Conservation (phyloP, 140 eudicot genomes). For the Flaveria floridana region DNA sequence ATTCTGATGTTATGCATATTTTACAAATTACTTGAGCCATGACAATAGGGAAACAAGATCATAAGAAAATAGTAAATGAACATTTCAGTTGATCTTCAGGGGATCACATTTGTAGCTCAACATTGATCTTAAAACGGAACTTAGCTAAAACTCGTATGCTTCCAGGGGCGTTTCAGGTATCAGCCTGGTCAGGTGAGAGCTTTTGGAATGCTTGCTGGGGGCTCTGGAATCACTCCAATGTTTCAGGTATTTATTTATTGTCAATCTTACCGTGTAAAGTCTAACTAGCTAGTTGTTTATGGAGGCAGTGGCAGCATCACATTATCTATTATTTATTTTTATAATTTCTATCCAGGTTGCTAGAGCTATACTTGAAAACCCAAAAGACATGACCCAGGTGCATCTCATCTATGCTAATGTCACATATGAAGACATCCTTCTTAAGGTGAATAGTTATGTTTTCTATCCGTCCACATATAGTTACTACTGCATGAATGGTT, state of each 20-base stretch:
- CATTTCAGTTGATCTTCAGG: too few relatives aligned
- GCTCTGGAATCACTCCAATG: slow-evolving; percentile 98
- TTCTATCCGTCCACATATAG: neutral
- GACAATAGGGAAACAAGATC: too few relatives aligned
- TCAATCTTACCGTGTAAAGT: neutral
- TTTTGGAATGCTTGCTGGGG: slow-evolving; percentile 98
- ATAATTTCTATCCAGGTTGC: slow-evolving; percentile 53
- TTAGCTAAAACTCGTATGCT: neutral
- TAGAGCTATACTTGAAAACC: slow-evolving; percentile 90
- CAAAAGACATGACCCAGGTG: slow-evolving; percentile 76
- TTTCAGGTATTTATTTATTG: slow-evolving; percentile 57
- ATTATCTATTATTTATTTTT: slow-evolving; percentile 10
- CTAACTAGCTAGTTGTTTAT: slow-evolving; percentile 9
- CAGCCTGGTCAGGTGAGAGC: slow-evolving; percentile 93
- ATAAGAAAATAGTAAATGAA: too few relatives aligned
- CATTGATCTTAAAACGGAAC: neutral
- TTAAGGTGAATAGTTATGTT: slow-evolving; percentile 49
- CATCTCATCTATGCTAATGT: slow-evolving; percentile 93
- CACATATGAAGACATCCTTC: slow-evolving; percentile 78
- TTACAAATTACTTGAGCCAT: too few relatives aligned
- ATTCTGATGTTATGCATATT: too few relatives aligned
- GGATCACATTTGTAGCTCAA: neutral
- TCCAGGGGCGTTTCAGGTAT: slow-evolving; percentile 90
- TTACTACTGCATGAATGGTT: neutral
- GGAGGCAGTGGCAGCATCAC: neutral